Evolutionary conservation across 371 early-diverging fungal genomes (phyloP).

Genomic region (Agmasoma carcini): DNA sequence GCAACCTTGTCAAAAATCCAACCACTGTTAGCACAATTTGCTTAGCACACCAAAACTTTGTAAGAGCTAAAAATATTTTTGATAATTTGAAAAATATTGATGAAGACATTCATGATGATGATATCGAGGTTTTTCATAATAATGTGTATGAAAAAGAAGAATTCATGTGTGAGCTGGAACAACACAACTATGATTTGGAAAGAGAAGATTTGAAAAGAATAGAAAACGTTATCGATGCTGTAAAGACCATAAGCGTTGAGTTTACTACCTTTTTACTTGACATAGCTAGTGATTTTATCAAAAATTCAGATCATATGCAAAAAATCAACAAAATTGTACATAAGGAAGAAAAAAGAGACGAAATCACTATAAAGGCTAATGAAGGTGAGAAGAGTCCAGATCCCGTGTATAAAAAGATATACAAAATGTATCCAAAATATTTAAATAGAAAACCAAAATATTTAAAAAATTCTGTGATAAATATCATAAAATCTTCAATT

Average conservation of each 20-base stretch:
- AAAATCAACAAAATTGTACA: constrained; percentile 26
- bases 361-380: constrained; percentile 24
- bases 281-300: constrained; percentile 22
- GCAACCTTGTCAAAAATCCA: constrained; percentile 28
- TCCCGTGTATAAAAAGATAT: constrained; percentile 18
- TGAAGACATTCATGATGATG: constrained; percentile 9
- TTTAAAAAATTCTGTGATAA: constrained; percentile 18
- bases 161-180: constrained; percentile 38
- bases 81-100: constrained; percentile 24
- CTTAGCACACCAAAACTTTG: constrained; percentile 31
- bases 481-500: constrained; percentile 18
- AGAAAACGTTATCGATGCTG: constrained; percentile 10
- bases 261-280: constrained; percentile 27
- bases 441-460: constrained; percentile 25
- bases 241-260: constrained; percentile 25
- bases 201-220: constrained; percentile 26
- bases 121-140: constrained; percentile 28
- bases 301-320: constrained; percentile 14
- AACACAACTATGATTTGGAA: constrained; percentile 22
- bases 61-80: constrained; percentile 17
- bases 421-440: constrained; percentile 33
- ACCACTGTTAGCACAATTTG: constrained; percentile 30
- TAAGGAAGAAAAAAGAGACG: constrained; percentile 39
- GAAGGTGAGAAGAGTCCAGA: constrained; percentile 27
- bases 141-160: constrained; percentile 35